Conservation (phyloP, 345 rosid genomes). For the Sisymbrium altissimum region DNA sequence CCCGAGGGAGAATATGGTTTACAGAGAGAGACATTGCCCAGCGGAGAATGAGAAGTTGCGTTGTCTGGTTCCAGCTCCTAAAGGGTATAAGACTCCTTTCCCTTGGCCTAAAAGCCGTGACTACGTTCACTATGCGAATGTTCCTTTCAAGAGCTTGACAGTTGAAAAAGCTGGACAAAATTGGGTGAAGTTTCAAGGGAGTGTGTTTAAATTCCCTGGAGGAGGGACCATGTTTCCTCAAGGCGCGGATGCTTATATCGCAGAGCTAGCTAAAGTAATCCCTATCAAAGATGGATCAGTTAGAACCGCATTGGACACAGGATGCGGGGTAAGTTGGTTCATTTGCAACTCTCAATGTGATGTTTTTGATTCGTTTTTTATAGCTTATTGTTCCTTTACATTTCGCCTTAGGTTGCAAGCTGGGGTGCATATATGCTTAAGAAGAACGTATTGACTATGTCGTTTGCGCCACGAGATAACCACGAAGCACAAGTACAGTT, state of each 20-base stretch:
- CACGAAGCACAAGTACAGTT: slow-evolving; percentile 76
- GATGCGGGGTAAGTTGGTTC: slow-evolving; percentile 56
- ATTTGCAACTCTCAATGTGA: background rate
- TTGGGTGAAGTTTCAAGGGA: slow-evolving; percentile 70
- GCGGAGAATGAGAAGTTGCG: slow-evolving; percentile 45
- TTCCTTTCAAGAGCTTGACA: slow-evolving; percentile 63
- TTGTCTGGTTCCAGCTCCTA: slow-evolving; percentile 65
- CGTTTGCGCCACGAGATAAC: slow-evolving; percentile 68
- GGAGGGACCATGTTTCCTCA: slow-evolving; percentile 75
- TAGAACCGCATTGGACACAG: slow-evolving; percentile 64
- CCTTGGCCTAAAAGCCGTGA: slow-evolving; percentile 77
- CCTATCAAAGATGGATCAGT: slow-evolving; percentile 58
- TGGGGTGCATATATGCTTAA: slow-evolving; percentile 65
- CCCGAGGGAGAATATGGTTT: slow-evolving; percentile 56
- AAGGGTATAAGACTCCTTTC: slow-evolving; percentile 64
- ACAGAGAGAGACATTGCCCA: slow-evolving; percentile 71
- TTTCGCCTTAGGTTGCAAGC: slow-evolving; percentile 52
- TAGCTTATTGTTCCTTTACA: background rate
- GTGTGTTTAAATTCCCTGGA: slow-evolving; percentile 68
- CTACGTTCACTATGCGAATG: slow-evolving; percentile 68
- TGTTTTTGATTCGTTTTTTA: background rate
- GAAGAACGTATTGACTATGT: slow-evolving; percentile 61
- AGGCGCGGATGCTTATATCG: slow-evolving; percentile 58
- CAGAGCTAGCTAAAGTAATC: slow-evolving; percentile 56
- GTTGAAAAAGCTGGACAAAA: slow-evolving; percentile 75